Conservation (phyloP, 2,329 filamentous ascomycete species). For the Venturia aucupariae region DNA sequence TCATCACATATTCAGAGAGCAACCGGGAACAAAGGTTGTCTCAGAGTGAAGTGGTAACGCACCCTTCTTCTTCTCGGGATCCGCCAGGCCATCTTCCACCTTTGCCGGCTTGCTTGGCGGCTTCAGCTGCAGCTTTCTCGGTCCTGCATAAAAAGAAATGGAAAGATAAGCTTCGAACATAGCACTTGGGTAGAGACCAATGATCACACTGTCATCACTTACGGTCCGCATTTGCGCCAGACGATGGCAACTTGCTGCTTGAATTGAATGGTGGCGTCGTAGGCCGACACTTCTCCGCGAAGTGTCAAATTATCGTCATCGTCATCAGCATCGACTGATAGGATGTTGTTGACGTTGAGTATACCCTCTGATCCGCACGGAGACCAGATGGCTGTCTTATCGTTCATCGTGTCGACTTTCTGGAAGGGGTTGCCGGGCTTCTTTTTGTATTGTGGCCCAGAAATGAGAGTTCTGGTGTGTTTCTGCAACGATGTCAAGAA, state of each 20-base stretch:
- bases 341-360: conserved; percentile 9
- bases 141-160: not conserved
- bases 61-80: not conserved
- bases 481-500: not conserved
- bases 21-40: not conserved
- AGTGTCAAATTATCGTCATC: not conserved
- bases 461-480: not conserved
- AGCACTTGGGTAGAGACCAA: not conserved
- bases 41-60: not conserved
- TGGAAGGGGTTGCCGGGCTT: not conserved
- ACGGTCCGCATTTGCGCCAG: not conserved
- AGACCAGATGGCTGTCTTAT: conserved; percentile 1
- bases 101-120: not conserved
- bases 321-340: not conserved
- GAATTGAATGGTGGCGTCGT: conserved; percentile 6
- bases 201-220: not conserved
- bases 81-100: not conserved
- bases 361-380: conserved; percentile 9
- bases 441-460: not conserved
- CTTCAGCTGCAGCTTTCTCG: not conserved
- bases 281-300: not conserved
- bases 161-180: not conserved
- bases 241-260: not conserved
- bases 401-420: conserved; percentile 3
- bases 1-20: not conserved